These are phyloP conservation scores for Beauveria pseudobassiana DNA, from an alignment of 2,329 filamentous ascomycete species.

Conservation along the genomic window DNA sequence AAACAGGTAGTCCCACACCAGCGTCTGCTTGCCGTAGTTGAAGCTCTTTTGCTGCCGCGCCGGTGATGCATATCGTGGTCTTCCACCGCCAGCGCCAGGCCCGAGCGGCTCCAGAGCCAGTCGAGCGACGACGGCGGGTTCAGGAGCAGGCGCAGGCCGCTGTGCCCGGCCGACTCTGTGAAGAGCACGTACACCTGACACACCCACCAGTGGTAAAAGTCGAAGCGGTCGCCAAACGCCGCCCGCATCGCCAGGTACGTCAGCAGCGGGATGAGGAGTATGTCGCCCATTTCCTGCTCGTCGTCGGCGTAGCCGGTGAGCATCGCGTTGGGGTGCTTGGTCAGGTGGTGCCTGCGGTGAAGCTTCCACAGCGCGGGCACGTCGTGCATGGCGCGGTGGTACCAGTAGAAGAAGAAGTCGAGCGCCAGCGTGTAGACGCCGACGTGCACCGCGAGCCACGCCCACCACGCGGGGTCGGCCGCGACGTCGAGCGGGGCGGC, in stretches of 20 bases:
- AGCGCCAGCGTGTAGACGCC: slow-evolving; percentile 29
- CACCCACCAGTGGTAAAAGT: slow-evolving; percentile 40
- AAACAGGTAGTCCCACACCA: slow-evolving; percentile 26
- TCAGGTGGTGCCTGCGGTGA: slow-evolving; percentile 37
- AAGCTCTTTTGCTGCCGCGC: slow-evolving; percentile 19
- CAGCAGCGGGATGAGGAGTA: slow-evolving; percentile 31
- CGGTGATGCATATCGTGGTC: slow-evolving; percentile 27
- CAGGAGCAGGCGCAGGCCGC: slow-evolving; percentile 27
- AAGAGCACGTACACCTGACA: slow-evolving; percentile 36
- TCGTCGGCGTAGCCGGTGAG: slow-evolving; percentile 33
- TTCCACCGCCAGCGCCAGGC: slow-evolving; percentile 30
- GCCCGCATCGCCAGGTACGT: slow-evolving; percentile 28
- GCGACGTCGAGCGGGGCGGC: slow-evolving; percentile 12
- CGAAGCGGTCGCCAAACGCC: slow-evolving; percentile 29
- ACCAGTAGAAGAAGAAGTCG: slow-evolving; percentile 35
- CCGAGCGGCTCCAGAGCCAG: slow-evolving; percentile 24
- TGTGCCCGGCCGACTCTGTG: slow-evolving; percentile 31
- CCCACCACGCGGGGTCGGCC: slow-evolving; percentile 15
- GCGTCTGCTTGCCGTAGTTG: slow-evolving; percentile 30
- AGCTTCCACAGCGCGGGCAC: slow-evolving; percentile 26
- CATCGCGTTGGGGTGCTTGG: slow-evolving; percentile 33
- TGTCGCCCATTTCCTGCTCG: slow-evolving; percentile 35
- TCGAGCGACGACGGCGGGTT: slow-evolving; percentile 24
- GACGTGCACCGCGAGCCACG: slow-evolving; percentile 27
- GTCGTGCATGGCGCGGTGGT: slow-evolving; percentile 35